Conservation (phyloP, 768 basidiomycete species). For the Xanthoconium stramineum region DNA sequence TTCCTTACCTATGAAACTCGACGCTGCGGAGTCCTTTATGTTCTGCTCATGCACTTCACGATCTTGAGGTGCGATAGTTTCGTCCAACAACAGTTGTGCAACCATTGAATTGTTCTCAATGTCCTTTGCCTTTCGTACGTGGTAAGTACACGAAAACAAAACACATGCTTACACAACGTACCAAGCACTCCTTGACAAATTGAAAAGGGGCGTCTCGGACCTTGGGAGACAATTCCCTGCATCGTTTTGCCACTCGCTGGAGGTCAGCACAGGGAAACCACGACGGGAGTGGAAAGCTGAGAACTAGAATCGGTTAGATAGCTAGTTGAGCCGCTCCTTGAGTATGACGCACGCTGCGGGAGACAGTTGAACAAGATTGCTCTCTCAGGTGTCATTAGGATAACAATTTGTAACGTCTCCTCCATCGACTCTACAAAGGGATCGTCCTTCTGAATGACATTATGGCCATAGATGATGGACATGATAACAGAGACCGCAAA, state of each 20-base stretch:
- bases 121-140: slow-evolving; percentile 14
- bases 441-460: slow-evolving; percentile 18
- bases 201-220: slow-evolving; percentile 21
- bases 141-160: not conserved
- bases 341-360: slow-evolving; percentile 18
- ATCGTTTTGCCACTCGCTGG: slow-evolving; percentile 5
- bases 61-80: not conserved
- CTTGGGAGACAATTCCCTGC: slow-evolving; percentile 8
- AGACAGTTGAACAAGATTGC: slow-evolving; percentile 17
- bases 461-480: slow-evolving; percentile 20
- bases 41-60: slow-evolving; percentile 13
- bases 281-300: slow-evolving; percentile 11
- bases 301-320: slow-evolving; percentile 10
- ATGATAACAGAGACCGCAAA: slow-evolving; percentile 20
- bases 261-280: slow-evolving; percentile 18
- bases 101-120: slow-evolving; percentile 23
- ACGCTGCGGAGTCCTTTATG: slow-evolving; percentile 17
- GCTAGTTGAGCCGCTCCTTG: not conserved
- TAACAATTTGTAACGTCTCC: slow-evolving; percentile 6
- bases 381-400: slow-evolving; percentile 20
- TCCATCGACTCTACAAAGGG: slow-evolving; percentile 14
- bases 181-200: slow-evolving; percentile 23
- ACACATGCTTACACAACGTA: not conserved
- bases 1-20: slow-evolving; percentile 22
- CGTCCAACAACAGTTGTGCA: slow-evolving; percentile 13